Percentiles rank a stretch among this genome's conserved stretches.
phyloP scores from a whole-genome alignment of 495 filamentous ascomycete genomes.

The Peziza echinospora region DNA sequence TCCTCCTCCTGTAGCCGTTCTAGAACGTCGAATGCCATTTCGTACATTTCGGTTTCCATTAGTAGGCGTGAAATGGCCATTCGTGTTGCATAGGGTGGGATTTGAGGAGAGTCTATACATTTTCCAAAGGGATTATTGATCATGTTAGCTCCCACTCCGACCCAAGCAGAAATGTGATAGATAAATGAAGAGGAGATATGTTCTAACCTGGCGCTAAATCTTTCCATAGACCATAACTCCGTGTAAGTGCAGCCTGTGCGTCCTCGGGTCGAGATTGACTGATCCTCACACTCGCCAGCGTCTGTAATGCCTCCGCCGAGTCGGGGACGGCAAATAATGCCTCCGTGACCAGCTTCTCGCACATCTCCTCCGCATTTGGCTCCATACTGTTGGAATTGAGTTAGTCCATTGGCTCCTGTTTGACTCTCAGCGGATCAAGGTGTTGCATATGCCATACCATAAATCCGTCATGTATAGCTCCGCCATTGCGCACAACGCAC shows the following conservation, averaged over 20 bases:
- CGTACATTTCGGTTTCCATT: conserved; percentile 73
- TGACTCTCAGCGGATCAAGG: neutral
- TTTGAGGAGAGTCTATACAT: conserved; percentile 5
- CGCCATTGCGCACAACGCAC: conserved; percentile 66
- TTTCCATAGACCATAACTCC: conserved; percentile 61
- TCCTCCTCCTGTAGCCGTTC: conserved; percentile 69
- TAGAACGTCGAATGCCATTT: conserved; percentile 64
- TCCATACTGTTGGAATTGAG: conserved; percentile 37
- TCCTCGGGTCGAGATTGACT: conserved; percentile 61
- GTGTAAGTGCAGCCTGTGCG: conserved; percentile 50
- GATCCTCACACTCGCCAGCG: conserved; percentile 77
- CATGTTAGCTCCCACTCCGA: too few relatives aligned
- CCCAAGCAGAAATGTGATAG: too few relatives aligned
- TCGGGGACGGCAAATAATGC: conserved; percentile 56
- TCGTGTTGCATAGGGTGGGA: conserved; percentile 64
- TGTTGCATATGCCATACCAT: conserved; percentile 26
- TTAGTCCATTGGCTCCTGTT: too few relatives aligned
- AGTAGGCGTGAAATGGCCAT: conserved; percentile 67
- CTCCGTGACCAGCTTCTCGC: conserved; percentile 69
- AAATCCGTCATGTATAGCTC: conserved; percentile 99
- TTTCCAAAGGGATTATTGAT: too few relatives aligned
- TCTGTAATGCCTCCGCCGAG: conserved; percentile 69
- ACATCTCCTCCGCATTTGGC: conserved; percentile 61
- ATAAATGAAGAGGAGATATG: too few relatives aligned
- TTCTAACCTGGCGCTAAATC: conserved; percentile 32